These are phyloP conservation scores for Rosellinia necatrix DNA, from an alignment of 2,329 filamentous ascomycete genomes.

Conservation along the genomic window DNA sequence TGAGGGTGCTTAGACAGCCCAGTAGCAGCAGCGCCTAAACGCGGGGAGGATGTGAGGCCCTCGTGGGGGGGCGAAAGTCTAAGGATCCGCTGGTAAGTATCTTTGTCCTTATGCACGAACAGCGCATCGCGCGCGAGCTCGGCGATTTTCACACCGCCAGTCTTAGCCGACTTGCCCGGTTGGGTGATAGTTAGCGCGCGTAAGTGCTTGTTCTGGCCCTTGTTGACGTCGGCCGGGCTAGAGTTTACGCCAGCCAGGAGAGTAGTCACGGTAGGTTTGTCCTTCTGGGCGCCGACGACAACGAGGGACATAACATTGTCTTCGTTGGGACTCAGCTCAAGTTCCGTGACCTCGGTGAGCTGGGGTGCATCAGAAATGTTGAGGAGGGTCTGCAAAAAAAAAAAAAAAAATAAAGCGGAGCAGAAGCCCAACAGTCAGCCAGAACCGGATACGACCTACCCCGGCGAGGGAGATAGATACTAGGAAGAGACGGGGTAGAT, in stretches of 20 bases:
- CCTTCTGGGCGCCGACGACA: slow-evolving; percentile 65
- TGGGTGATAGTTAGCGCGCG: slow-evolving; percentile 69
- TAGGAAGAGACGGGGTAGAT: background rate
- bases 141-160: slow-evolving; percentile 49
- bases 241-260: slow-evolving; percentile 85
- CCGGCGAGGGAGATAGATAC: background rate
- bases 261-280: slow-evolving; percentile 53
- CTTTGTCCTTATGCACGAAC: slow-evolving; percentile 57
- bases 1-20: slow-evolving; percentile 77
- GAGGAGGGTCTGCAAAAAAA: slow-evolving; percentile 70
- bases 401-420: slow-evolving; percentile 21
- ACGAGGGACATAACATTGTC: slow-evolving; percentile 87
- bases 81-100: slow-evolving; percentile 63
- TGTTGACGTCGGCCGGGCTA: slow-evolving; percentile 69
- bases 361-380: slow-evolving; percentile 69
- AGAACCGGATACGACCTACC: slow-evolving; percentile 1
- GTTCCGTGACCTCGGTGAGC: slow-evolving; percentile 68
- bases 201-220: slow-evolving; percentile 83
- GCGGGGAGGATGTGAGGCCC: slow-evolving; percentile 50
- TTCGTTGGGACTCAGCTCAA: slow-evolving; percentile 80
- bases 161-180: slow-evolving; percentile 40
- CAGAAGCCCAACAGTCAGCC: slow-evolving; percentile 24
- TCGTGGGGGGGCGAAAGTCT: slow-evolving; percentile 57
- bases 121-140: slow-evolving; percentile 59
- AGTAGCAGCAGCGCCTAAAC: slow-evolving; percentile 79